phyloP scores from a whole-genome alignment of 805 yeast species.

The Candida bentonensis region DNA sequence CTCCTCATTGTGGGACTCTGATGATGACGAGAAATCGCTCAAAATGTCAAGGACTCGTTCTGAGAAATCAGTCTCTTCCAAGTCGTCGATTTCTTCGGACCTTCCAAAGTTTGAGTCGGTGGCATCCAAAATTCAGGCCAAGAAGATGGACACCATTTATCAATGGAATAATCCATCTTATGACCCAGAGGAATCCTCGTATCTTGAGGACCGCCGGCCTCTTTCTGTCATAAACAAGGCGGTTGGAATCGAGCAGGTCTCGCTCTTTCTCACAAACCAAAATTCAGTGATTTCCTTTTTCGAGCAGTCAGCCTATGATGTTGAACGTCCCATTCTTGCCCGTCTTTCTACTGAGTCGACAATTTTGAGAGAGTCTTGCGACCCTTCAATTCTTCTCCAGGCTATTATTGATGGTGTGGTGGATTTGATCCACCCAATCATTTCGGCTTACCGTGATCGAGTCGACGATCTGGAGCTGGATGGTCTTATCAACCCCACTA shows the following conservation, averaged over 20 bases:
- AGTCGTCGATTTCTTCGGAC: background rate
- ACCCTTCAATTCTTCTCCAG: constrained; percentile 38
- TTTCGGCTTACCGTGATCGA: constrained; percentile 36
- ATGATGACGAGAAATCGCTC: constrained; percentile 6
- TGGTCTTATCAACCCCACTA: constrained; percentile 34
- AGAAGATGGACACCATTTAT: constrained; percentile 16
- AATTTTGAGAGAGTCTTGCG: constrained; percentile 35
- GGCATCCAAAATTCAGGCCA: background rate
- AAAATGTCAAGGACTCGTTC: constrained; percentile 5
- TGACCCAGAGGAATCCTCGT: constrained; percentile 12
- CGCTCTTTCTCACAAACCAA: constrained; percentile 32
- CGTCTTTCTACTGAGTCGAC: constrained; percentile 34
- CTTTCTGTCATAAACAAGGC: constrained; percentile 24
- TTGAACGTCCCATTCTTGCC: constrained; percentile 36
- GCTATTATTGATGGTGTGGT: constrained; percentile 41
- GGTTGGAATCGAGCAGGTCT: constrained; percentile 44
- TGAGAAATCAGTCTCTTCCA: background rate
- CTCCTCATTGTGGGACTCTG: constrained; percentile 1
- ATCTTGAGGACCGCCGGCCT: constrained; percentile 31
- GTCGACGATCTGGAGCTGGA: constrained; percentile 38
- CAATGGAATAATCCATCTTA: constrained; percentile 21
- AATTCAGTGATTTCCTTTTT: constrained; percentile 41
- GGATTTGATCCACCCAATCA: constrained; percentile 38
- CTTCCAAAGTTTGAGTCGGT: background rate
- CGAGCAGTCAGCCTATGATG: constrained; percentile 40